phyloP scores from a whole-genome alignment of 345 rosid genomes.

The Corchorus olitorius region DNA sequence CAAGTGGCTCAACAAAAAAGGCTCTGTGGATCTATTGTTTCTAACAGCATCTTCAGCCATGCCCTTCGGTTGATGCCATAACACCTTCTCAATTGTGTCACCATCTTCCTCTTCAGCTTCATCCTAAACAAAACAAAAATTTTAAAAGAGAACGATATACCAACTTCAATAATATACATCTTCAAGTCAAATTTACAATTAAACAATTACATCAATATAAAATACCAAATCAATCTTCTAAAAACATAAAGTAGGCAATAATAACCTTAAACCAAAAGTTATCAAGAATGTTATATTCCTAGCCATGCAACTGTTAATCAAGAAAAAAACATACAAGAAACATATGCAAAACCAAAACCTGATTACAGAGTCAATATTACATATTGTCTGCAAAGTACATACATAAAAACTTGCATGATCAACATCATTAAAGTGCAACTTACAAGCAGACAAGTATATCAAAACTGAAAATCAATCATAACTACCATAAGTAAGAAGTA shows the following conservation, averaged over 20 bases:
- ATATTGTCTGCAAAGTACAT: background rate
- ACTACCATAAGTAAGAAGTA: constrained; percentile 3
- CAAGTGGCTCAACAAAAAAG: constrained; percentile 68
- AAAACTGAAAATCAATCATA: constrained; percentile 9
- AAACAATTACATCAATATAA: background rate
- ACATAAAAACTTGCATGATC: background rate
- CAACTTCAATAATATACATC: background rate
- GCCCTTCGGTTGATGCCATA: constrained; percentile 97
- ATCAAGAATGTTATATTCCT: background rate
- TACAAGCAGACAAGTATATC: constrained; percentile 6
- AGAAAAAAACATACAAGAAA: background rate
- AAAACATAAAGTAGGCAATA: background rate
- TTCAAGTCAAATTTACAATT: background rate
- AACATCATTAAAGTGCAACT: background rate
- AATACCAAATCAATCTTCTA: background rate
- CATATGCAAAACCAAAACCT: background rate
- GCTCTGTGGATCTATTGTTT: constrained; percentile 67
- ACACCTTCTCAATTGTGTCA: constrained; percentile 90
- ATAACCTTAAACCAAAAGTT: background rate
- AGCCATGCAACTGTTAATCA: background rate
- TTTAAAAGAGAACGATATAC: background rate
- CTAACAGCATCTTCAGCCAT: constrained; percentile 68
- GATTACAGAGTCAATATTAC: background rate
- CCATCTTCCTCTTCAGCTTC: constrained; percentile 95
- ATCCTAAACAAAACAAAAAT: constrained; percentile 55